A percentile compares a stretch with the other conserved stretches of the same genome.
Conservation (phyloP, 768 basidiomycete species). For the Pisolithus sp. region DNA sequence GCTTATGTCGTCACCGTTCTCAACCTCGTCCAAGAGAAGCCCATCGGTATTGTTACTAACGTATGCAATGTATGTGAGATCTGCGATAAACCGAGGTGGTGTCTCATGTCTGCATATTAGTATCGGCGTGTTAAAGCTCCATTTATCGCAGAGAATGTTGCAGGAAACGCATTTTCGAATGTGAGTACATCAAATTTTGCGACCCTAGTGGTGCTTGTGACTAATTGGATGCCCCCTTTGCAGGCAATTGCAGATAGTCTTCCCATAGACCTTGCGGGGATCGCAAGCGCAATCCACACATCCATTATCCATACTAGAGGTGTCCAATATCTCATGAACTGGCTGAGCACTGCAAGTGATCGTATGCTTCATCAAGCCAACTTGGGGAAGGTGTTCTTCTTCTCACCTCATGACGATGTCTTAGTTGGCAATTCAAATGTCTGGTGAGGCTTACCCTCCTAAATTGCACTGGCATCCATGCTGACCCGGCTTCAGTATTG, state of each 20-base stretch:
- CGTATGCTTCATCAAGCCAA: background rate
- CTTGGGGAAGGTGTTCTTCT: background rate
- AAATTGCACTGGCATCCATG: background rate
- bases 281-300: background rate
- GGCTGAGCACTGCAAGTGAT: background rate
- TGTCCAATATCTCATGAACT: background rate
- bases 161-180: background rate
- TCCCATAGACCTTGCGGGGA: background rate
- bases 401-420: background rate
- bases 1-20: constrained; percentile 16
- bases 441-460: background rate
- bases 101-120: background rate
- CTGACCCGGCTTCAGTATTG: constrained; percentile 1
- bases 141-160: background rate
- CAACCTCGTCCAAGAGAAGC: constrained; percentile 7
- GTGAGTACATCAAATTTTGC: background rate
- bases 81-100: background rate
- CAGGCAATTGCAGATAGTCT: background rate
- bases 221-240: background rate
- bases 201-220: too few species aligned
- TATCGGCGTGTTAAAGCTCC: background rate
- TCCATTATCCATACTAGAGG: background rate
- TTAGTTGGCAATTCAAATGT: background rate
- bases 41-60: constrained; percentile 6
- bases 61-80: background rate